Evolutionary conservation across 306 rosid genomes (phyloP).

Genomic region (Quercus rubra): DNA sequence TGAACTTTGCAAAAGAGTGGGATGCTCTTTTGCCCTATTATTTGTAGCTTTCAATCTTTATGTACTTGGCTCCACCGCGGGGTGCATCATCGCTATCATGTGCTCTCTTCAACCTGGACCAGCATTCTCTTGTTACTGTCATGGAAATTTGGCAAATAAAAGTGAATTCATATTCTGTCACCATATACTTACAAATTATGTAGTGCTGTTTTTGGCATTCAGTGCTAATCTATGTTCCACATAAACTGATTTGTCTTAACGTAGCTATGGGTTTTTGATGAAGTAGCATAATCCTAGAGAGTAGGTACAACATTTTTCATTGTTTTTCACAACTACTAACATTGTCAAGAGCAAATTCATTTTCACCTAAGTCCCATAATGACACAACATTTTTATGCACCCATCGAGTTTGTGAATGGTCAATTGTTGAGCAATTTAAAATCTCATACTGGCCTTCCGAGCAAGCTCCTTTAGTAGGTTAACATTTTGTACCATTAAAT

Average conservation of each 20-base stretch:
- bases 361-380: too few relatives aligned
- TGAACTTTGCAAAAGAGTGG: background rate
- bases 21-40: conserved; percentile 9
- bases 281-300: too few relatives aligned
- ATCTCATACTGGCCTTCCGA: too few relatives aligned
- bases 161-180: background rate
- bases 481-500: too few relatives aligned
- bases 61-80: conserved; percentile 8
- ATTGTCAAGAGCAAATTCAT: too few relatives aligned
- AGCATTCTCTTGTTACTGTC: background rate
- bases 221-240: background rate
- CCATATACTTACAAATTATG: background rate
- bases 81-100: conserved; percentile 10
- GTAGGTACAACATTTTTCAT: too few relatives aligned
- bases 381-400: too few relatives aligned
- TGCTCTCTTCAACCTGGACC: background rate
- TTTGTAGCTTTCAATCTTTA: conserved; percentile 21
- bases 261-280: too few relatives aligned
- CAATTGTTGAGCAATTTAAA: too few relatives aligned
- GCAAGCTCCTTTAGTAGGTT: too few relatives aligned
- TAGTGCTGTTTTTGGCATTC: background rate
- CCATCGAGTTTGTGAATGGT: too few relatives aligned
- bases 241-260: background rate
- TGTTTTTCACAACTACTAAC: too few relatives aligned
- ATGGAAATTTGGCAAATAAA: background rate